Conservation (phyloP, 495 filamentous ascomycete species). For the Tuber aestivum region DNA sequence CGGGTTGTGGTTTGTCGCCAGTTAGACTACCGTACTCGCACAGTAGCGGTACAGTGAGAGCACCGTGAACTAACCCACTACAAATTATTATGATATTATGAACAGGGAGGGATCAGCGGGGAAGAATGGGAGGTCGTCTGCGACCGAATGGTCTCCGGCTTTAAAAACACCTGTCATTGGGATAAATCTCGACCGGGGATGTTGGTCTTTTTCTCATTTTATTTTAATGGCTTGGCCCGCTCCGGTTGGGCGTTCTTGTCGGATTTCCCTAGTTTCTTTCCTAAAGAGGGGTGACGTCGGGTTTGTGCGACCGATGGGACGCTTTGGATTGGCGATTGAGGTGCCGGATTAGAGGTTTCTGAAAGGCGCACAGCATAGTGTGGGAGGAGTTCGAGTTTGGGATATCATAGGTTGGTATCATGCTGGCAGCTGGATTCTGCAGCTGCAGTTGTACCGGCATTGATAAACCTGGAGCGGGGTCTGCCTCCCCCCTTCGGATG, state of each 20-base stretch:
- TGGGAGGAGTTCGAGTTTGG: not conserved
- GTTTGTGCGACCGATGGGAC: not conserved
- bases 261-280: not conserved
- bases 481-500: not conserved
- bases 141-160: not conserved
- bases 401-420: conserved; percentile 3
- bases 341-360: not conserved
- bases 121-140: not conserved
- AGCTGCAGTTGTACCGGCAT: not conserved
- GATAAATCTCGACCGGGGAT: not conserved
- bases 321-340: not conserved
- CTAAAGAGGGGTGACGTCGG: not conserved
- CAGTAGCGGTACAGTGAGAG: not conserved
- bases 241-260: not conserved
- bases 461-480: not conserved
- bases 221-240: not conserved
- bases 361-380: not conserved
- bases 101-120: not conserved
- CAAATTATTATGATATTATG: not conserved
- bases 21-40: not conserved
- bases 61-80: not conserved
- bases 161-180: not conserved
- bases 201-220: not conserved
- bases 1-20: not conserved
- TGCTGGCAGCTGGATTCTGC: conserved; percentile 1